These are phyloP conservation scores for Tylopilus sp. DNA, from an alignment of 1,284 basidiomycete species.

Conservation along the genomic window DNA sequence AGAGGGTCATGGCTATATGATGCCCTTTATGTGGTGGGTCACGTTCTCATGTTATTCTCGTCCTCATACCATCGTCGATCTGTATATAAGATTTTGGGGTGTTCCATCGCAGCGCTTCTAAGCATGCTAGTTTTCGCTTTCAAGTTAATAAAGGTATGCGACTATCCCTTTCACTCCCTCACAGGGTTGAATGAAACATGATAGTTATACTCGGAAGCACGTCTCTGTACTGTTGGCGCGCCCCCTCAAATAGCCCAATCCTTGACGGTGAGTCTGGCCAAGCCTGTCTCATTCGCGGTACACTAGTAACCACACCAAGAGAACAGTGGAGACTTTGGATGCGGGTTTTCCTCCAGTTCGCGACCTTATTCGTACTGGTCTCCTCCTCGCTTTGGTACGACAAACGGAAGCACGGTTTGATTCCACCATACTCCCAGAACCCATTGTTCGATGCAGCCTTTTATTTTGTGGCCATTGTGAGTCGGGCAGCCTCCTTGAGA, in stretches of 20 bases:
- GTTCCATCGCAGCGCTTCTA: conserved; percentile 48
- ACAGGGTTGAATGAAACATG: not conserved
- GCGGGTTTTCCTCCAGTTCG: conserved; percentile 61
- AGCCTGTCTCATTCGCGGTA: not conserved
- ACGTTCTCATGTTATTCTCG: not conserved
- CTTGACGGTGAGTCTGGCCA: conserved; percentile 35
- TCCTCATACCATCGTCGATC: conserved; percentile 1
- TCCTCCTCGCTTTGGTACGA: conserved; percentile 64
- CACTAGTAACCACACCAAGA: conserved; percentile 3
- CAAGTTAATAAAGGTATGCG: conserved; percentile 51
- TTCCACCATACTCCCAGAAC: conserved; percentile 46
- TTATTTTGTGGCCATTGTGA: conserved; percentile 55
- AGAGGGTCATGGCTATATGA: conserved; percentile 52
- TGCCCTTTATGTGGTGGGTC: conserved; percentile 49
- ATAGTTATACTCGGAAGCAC: conserved; percentile 61
- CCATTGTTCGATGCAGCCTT: conserved; percentile 55
- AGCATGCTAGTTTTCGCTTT: conserved; percentile 48
- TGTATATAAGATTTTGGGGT: conserved; percentile 48
- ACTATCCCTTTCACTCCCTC: not conserved
- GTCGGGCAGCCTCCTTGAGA: not conserved
- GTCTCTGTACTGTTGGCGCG: conserved; percentile 64
- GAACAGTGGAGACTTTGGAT: conserved; percentile 61
- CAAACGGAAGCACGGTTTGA: conserved; percentile 53
- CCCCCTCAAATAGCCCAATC: conserved; percentile 56
- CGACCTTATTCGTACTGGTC: conserved; percentile 62